A percentile compares a stretch with the other conserved stretches of the same genome.
Evolutionary conservation across 2,329 filamentous ascomycete genomes (phyloP).

Genomic region (Chrysosporium queenslandicum): DNA sequence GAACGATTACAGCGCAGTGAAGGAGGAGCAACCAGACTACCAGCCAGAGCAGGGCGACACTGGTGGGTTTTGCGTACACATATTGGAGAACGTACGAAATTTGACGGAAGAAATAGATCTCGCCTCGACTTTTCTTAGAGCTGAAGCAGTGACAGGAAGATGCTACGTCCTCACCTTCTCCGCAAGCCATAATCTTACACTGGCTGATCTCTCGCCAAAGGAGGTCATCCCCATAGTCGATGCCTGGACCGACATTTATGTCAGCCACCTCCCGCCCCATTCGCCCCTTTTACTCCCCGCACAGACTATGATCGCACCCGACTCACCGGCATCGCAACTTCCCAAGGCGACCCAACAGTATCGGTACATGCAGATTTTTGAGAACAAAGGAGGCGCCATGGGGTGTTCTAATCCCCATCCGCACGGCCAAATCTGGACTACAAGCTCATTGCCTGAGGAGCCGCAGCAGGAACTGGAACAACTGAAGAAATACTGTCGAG

Average conservation of each 20-base stretch:
- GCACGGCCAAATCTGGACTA: conserved; percentile 94
- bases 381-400: conserved; percentile 97
- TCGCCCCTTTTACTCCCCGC: conserved; percentile 44
- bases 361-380: conserved; percentile 97
- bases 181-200: conserved; percentile 76
- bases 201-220: conserved; percentile 70
- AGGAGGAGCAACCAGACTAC: conserved; percentile 83
- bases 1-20: conserved; percentile 95
- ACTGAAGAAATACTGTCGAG: conserved; percentile 63
- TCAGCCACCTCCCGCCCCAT: conserved; percentile 57
- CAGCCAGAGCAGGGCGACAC: conserved; percentile 41
- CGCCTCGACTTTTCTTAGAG: conserved; percentile 65
- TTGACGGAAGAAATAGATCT: conserved; percentile 31
- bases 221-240: conserved; percentile 76
- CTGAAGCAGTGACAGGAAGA: conserved; percentile 80
- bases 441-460: conserved; percentile 82
- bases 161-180: conserved; percentile 97
- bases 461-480: conserved; percentile 68
- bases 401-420: conserved; percentile 97
- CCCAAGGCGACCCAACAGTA: conserved; percentile 61
- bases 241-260: conserved; percentile 87
- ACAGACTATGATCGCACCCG: conserved; percentile 40
- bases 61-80: conserved; percentile 31
- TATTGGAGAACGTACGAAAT: neutral
- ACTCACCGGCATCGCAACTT: conserved; percentile 37